These are phyloP conservation scores for Mucor piriformis DNA, from an alignment of 371 early-diverging fungal species.

Conservation along the genomic window DNA sequence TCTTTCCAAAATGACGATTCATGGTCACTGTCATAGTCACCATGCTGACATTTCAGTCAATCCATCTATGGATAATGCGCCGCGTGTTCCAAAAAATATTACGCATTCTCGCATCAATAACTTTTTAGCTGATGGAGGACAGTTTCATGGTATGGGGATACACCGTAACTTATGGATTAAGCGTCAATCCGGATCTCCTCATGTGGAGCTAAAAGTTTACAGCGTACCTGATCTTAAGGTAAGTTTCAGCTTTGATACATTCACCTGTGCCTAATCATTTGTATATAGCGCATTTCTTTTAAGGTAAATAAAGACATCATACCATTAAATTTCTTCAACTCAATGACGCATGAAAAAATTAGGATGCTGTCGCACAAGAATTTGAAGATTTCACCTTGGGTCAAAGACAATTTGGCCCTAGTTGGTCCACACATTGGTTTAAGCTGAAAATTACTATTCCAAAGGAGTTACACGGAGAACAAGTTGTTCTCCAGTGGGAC, in stretches of 20 bases:
- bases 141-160: conserved; percentile 53
- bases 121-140: conserved; percentile 41
- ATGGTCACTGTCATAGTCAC: conserved; percentile 27
- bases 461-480: conserved; percentile 59
- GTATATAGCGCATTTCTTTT: conserved; percentile 49
- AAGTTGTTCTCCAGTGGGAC: conserved; percentile 82
- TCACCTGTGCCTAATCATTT: too few species aligned
- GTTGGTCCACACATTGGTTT: conserved; percentile 93
- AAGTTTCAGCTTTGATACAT: too few species aligned
- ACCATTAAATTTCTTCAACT: neutral
- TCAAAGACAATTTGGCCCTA: conserved; percentile 46
- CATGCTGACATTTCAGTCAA: conserved; percentile 10
- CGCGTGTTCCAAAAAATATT: conserved; percentile 43
- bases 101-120: conserved; percentile 45
- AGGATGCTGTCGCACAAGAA: conserved; percentile 47
- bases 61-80: conserved; percentile 41
- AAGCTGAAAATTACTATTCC: conserved; percentile 70
- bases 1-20: conserved; percentile 19
- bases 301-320: conserved; percentile 21
- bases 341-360: conserved; percentile 12
- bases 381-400: conserved; percentile 34
- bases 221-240: conserved; percentile 78
- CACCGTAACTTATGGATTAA: conserved; percentile 40
- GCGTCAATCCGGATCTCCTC: conserved; percentile 34
- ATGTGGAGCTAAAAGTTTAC: conserved; percentile 57